These are phyloP conservation scores for Neonectria sp. DNA, from an alignment of 2,329 filamentous ascomycete genomes.

Conservation along the genomic window DNA sequence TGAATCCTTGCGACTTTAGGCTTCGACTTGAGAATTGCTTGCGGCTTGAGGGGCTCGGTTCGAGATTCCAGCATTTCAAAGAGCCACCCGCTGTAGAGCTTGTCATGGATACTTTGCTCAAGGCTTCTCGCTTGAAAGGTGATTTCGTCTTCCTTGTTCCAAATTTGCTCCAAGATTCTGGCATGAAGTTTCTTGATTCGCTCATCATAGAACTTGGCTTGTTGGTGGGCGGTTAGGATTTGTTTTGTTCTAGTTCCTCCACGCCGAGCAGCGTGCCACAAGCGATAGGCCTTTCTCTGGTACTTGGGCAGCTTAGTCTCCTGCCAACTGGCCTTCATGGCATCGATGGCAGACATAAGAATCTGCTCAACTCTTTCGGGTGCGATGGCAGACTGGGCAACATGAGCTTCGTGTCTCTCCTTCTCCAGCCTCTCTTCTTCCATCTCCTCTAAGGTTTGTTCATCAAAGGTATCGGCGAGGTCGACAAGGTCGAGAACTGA, in stretches of 20 bases:
- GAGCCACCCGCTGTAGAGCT: conserved; percentile 67
- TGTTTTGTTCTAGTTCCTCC: conserved; percentile 53
- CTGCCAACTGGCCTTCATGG: conserved; percentile 70
- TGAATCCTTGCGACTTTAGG: conserved; percentile 14
- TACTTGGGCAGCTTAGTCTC: conserved; percentile 69
- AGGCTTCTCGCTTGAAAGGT: conserved; percentile 70
- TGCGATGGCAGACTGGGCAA: conserved; percentile 51
- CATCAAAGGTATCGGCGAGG: conserved; percentile 59
- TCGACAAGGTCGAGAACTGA: conserved; percentile 62
- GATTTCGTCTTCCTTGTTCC: conserved; percentile 68
- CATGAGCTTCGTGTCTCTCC: conserved; percentile 18
- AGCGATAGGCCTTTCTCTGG: conserved; percentile 67
- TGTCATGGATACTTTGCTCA: conserved; percentile 76
- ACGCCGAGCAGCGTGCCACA: conserved; percentile 73
- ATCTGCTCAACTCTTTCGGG: conserved; percentile 64
- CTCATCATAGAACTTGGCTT: conserved; percentile 59
- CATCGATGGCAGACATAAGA: conserved; percentile 68
- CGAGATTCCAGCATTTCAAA: conserved; percentile 62
- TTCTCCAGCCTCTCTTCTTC: conserved; percentile 55
- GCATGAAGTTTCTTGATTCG: conserved; percentile 71
- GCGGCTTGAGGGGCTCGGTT: conserved; percentile 56
- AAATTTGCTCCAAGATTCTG: conserved; percentile 67
- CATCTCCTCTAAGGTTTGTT: conserved; percentile 74
- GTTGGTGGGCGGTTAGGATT: conserved; percentile 60
- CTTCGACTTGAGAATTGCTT: conserved; percentile 39